Conservation (phyloP, 495 filamentous ascomycete genomes). For the Talaromyces liani region DNA sequence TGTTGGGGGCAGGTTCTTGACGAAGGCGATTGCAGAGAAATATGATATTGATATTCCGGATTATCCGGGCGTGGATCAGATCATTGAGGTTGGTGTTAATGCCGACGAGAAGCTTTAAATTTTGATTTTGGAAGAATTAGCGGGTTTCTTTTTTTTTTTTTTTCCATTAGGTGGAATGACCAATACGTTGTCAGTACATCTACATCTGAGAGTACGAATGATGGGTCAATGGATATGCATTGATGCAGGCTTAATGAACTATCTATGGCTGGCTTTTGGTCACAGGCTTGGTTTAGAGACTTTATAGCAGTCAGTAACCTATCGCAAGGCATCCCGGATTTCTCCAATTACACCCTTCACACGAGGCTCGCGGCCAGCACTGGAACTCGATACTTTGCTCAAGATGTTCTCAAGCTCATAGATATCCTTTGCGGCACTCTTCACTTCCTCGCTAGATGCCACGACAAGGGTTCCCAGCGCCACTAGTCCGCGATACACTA, state of each 20-base stretch:
- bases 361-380: slow-evolving; percentile 40
- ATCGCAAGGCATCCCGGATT: slow-evolving; percentile 22
- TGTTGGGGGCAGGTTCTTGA: slow-evolving; percentile 82
- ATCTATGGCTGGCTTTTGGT: background rate
- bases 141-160: too few species aligned
- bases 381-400: slow-evolving; percentile 23
- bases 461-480: slow-evolving; percentile 66
- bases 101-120: slow-evolving; percentile 49
- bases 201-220: background rate
- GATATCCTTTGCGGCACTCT: slow-evolving; percentile 41
- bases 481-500: slow-evolving; percentile 74
- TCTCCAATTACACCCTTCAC: slow-evolving; percentile 41
- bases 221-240: background rate
- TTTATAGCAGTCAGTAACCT: background rate
- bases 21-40: slow-evolving; percentile 70
- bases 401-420: slow-evolving; percentile 35
- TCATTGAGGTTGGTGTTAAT: slow-evolving; percentile 64
- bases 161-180: background rate
- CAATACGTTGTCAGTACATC: background rate
- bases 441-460: slow-evolving; percentile 36
- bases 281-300: background rate
- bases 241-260: background rate
- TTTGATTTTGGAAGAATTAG: background rate
- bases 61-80: slow-evolving; percentile 85
- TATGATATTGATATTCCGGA: slow-evolving; percentile 76